Evolutionary conservation across 306 rosid species (phyloP).

Genomic region (Vigna trinervia): DNA sequence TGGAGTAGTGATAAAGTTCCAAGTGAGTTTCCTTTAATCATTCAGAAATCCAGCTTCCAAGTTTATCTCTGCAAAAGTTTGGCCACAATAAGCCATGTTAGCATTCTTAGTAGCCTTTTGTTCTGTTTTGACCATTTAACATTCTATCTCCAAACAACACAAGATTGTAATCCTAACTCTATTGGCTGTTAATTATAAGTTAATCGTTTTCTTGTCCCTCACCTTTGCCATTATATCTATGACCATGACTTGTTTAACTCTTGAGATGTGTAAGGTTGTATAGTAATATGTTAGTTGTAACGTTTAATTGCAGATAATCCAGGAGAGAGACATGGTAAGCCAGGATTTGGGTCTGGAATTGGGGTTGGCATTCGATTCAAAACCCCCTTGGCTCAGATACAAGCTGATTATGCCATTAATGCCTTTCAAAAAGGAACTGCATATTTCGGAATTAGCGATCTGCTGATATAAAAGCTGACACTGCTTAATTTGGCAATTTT

Average conservation of each 20-base stretch:
- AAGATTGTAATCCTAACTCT: too few relatives aligned
- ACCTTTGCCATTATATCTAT: neutral
- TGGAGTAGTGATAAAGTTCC: slow-evolving; percentile 58
- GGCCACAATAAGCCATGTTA: neutral
- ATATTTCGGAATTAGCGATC: slow-evolving; percentile 64
- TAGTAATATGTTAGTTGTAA: neutral
- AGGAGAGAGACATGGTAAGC: slow-evolving; percentile 67
- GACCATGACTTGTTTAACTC: neutral
- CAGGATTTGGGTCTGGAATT: slow-evolving; percentile 67
- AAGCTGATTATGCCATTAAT: slow-evolving; percentile 64
- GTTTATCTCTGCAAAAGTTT: neutral
- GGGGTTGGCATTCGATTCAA: slow-evolving; percentile 72
- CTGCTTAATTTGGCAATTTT: neutral
- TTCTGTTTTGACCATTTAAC: neutral
- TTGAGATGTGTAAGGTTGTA: neutral
- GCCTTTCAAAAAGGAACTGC: slow-evolving; percentile 59
- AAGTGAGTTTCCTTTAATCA: slow-evolving; percentile 55
- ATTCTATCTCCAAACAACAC: neutral
- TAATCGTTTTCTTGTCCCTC: too few relatives aligned
- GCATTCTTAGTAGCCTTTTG: neutral
- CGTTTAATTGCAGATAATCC: slow-evolving; percentile 68
- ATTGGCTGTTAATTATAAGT: too few relatives aligned
- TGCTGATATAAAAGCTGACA: slow-evolving; percentile 44
- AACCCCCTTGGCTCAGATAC: slow-evolving; percentile 60
- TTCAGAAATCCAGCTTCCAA: slow-evolving; percentile 8